Percentiles rank a stretch among this genome's conserved stretches.
Conservation (phyloP, 768 basidiomycete species). For the Pleurotus salmoneostramineus region DNA sequence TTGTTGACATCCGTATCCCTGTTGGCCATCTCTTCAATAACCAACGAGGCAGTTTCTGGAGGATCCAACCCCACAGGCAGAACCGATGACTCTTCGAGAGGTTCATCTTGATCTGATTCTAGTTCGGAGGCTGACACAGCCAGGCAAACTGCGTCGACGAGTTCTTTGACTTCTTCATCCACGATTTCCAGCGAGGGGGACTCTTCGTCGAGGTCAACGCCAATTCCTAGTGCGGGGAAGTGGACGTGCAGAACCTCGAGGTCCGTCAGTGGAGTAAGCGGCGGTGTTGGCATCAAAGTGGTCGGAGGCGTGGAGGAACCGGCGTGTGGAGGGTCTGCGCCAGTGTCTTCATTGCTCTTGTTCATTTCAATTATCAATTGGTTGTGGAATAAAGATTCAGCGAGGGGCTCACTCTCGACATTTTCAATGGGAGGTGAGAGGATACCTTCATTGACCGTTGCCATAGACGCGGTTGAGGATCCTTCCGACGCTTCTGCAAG, state of each 20-base stretch:
- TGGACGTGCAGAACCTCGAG: background rate
- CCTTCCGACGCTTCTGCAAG: too few relatives aligned
- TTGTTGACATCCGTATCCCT: too few relatives aligned
- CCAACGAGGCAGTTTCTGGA: too few relatives aligned
- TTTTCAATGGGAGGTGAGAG: background rate
- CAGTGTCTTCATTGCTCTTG: background rate
- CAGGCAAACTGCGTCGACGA: background rate
- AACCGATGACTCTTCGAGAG: background rate
- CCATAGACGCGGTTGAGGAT: too few relatives aligned
- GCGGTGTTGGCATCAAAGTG: background rate
- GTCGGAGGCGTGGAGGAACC: background rate
- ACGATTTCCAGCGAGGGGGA: background rate
- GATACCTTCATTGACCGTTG: background rate
- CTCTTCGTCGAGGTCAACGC: background rate
- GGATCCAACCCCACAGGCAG: too few relatives aligned
- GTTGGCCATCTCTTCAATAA: too few relatives aligned
- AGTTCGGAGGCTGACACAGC: background rate
- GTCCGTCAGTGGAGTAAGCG: background rate
- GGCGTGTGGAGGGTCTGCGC: background rate
- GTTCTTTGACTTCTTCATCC: conserved; percentile 3
- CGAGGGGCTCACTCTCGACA: conserved; percentile 2
- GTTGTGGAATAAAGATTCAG: background rate
- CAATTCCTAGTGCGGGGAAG: background rate
- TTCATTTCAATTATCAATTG: background rate
- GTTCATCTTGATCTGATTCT: background rate